Percentiles rank a stretch among this genome's conserved stretches.
Evolutionary conservation across 371 early-diverging fungal genomes (phyloP).

Genomic region (Dipsacomyces acuminosporus): DNA sequence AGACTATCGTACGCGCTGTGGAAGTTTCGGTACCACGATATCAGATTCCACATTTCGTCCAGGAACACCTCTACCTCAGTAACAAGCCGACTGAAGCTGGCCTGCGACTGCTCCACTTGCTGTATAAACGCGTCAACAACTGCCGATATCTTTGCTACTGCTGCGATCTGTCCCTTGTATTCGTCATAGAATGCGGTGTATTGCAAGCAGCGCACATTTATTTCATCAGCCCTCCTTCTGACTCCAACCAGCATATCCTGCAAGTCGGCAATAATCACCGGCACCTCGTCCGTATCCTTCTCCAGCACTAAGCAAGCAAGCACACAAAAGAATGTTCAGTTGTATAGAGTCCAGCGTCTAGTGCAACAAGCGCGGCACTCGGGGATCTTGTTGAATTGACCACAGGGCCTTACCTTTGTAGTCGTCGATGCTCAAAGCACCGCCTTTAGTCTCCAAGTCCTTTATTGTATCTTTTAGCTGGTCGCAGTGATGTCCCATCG

Average conservation of each 20-base stretch:
- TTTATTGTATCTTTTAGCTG: conserved; percentile 41
- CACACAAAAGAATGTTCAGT: not conserved
- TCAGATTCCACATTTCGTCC: conserved; percentile 37
- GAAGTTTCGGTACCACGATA: conserved; percentile 41
- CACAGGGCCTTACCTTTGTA: conserved; percentile 12
- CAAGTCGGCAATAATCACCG: conserved; percentile 34
- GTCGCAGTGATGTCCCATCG: conserved; percentile 38
- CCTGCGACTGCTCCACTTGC: conserved; percentile 10
- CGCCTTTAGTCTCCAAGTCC: conserved; percentile 35
- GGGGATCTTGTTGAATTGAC: no score
- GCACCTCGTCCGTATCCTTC: conserved; percentile 35
- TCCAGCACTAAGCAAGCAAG: conserved; percentile 14
- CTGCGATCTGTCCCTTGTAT: conserved; percentile 12
- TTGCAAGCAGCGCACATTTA: conserved; percentile 30
- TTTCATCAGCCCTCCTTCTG: conserved; percentile 33
- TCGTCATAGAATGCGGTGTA: conserved; percentile 36
- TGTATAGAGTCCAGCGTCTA: not conserved
- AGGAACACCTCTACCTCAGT: conserved; percentile 16
- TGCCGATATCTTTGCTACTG: conserved; percentile 14
- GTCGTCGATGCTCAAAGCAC: conserved; percentile 36
- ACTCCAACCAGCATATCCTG: conserved; percentile 16
- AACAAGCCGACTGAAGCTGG: conserved; percentile 8
- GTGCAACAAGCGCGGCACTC: not conserved
- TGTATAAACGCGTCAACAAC: conserved; percentile 9
- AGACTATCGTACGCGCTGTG: conserved; percentile 40